Evolutionary conservation across 2,329 filamentous ascomycete genomes (phyloP).

Genomic region (Curvularia spicifera): DNA sequence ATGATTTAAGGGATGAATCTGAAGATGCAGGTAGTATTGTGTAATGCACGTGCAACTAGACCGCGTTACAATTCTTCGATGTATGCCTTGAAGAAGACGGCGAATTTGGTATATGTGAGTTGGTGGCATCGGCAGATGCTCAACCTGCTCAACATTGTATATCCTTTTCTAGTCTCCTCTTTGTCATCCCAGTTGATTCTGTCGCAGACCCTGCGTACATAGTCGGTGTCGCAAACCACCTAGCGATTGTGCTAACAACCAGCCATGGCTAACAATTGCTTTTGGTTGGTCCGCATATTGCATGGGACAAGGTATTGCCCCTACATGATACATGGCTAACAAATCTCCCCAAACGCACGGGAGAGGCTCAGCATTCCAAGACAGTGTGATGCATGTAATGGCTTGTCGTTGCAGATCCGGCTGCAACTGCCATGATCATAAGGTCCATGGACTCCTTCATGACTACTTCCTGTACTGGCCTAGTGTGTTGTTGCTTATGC

Average conservation of each 20-base stretch:
- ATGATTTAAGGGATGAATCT: background rate
- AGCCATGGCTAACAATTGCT: background rate
- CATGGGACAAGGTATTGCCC: conserved; percentile 1
- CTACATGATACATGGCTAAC: conserved; percentile 4
- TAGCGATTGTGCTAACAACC: background rate
- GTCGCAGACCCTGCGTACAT: background rate
- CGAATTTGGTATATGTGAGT: background rate
- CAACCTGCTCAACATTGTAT: background rate
- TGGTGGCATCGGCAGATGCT: background rate
- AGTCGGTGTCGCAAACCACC: conserved; percentile 4
- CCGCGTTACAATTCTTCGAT: background rate
- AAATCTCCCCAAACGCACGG: background rate
- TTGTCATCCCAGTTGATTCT: conserved; percentile 1
- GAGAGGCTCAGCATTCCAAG: background rate
- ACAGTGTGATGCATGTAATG: background rate
- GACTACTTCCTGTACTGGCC: background rate
- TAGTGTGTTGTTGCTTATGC: background rate
- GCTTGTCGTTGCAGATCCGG: background rate
- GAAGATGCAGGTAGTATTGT: background rate
- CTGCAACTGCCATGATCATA: background rate
- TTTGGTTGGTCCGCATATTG: conserved; percentile 1
- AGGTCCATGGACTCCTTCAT: background rate
- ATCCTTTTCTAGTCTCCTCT: background rate
- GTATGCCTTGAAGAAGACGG: background rate
- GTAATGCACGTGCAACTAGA: too few species aligned